These are phyloP conservation scores for Globisporangium spiculum DNA, from an alignment of 352 stramenopile genomes.

Conservation along the genomic window DNA sequence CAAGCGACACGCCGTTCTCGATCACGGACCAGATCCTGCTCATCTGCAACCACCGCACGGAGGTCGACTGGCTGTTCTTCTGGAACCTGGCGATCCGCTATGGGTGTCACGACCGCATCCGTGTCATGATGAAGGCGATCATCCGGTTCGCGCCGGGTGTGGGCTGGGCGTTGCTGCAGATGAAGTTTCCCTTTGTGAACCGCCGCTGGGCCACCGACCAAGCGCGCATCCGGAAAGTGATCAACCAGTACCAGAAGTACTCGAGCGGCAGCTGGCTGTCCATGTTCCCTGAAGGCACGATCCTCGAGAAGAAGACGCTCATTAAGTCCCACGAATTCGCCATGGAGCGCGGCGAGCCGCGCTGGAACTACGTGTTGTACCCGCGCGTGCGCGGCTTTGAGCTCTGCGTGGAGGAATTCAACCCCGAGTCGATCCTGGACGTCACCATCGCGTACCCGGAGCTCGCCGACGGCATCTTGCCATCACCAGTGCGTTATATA, in stretches of 20 bases:
- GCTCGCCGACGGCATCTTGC: slow-evolving; percentile 59
- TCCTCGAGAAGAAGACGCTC: slow-evolving; percentile 67
- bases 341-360: slow-evolving; percentile 34
- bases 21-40: slow-evolving; percentile 49
- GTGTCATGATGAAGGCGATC: slow-evolving; percentile 76
- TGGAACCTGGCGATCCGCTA: slow-evolving; percentile 72
- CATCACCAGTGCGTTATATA: slow-evolving; percentile 53
- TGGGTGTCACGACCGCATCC: slow-evolving; percentile 63
- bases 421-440: slow-evolving; percentile 69
- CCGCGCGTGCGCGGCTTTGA: slow-evolving; percentile 67
- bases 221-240: slow-evolving; percentile 36
- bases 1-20: slow-evolving; percentile 30
- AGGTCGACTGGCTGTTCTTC: slow-evolving; percentile 85
- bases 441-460: slow-evolving; percentile 78
- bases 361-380: slow-evolving; percentile 69
- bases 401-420: slow-evolving; percentile 58
- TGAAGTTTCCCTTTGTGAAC: slow-evolving; percentile 73
- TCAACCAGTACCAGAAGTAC: slow-evolving; percentile 53
- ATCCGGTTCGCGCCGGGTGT: slow-evolving; percentile 59
- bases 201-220: slow-evolving; percentile 72
- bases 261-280: slow-evolving; percentile 51
- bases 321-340: slow-evolving; percentile 60
- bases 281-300: slow-evolving; percentile 82
- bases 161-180: slow-evolving; percentile 65
- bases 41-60: slow-evolving; percentile 76